Conservation (phyloP, 176 grass and related monocot species). For the Zoysia pacifica region DNA sequence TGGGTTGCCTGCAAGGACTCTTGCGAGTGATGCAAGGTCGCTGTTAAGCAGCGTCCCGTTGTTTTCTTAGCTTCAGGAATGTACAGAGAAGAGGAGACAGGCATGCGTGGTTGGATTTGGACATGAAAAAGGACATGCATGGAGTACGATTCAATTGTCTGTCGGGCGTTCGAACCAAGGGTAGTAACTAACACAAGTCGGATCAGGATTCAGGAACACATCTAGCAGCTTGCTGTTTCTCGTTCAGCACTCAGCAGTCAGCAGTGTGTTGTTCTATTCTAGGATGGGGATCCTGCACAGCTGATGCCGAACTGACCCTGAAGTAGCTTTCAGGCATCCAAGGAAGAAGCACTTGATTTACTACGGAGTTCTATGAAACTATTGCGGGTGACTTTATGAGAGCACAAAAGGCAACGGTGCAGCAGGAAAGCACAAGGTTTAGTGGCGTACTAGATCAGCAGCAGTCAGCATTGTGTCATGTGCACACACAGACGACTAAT, state of each 20-base stretch:
- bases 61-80: conserved; percentile 37
- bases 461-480: conserved; percentile 41
- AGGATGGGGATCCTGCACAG: conserved; percentile 1
- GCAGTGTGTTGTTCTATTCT: not conserved
- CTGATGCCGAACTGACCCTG: not conserved
- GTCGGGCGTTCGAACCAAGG: conserved; percentile 18
- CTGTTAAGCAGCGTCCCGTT: not conserved
- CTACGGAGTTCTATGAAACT: not conserved
- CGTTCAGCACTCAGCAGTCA: not conserved
- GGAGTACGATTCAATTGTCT: conserved; percentile 30
- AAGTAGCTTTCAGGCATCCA: conserved; percentile 29
- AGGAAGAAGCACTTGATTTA: not conserved
- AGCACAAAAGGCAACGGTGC: conserved; percentile 26
- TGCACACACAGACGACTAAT: not conserved
- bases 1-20: too few species aligned
- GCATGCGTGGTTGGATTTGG: conserved; percentile 48
- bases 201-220: not conserved
- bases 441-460: conserved; percentile 38
- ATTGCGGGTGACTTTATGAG: conserved; percentile 27
- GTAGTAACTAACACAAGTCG: not conserved
- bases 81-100: conserved; percentile 39
- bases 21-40: too few species aligned
- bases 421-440: conserved; percentile 44
- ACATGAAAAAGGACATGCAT: conserved; percentile 37
- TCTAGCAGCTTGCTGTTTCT: not conserved